Conservation (phyloP, 768 basidiomycete genomes). For the Russula sp. region DNA sequence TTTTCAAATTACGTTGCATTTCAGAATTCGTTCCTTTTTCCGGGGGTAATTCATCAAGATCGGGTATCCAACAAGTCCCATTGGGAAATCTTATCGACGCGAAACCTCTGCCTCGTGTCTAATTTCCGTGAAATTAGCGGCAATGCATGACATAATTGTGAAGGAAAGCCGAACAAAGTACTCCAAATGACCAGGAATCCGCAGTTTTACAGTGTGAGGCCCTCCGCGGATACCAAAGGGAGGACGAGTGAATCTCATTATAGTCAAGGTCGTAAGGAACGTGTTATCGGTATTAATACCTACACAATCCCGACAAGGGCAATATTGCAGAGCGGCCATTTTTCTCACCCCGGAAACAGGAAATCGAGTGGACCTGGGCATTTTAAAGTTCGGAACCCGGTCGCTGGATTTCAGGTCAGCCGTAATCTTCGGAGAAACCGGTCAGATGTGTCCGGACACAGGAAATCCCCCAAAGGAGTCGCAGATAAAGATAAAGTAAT, state of each 20-base stretch:
- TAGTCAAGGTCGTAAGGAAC: constrained; percentile 7
- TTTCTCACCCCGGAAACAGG: constrained; percentile 8
- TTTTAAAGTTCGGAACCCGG: constrained; percentile 23
- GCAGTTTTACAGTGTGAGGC: neutral
- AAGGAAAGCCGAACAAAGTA: constrained; percentile 2
- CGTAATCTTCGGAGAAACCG: constrained; percentile 21
- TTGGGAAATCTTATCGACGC: constrained; percentile 9
- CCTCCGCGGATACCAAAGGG: neutral
- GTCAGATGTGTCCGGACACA: constrained; percentile 22
- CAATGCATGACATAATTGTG: neutral
- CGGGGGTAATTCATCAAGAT: constrained; percentile 23
- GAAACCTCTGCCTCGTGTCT: constrained; percentile 20
- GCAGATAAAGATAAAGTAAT: constrained; percentile 9
- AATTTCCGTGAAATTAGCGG: constrained; percentile 1
- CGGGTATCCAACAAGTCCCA: constrained; percentile 1
- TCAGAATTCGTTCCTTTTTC: neutral
- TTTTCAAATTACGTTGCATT: constrained; percentile 11
- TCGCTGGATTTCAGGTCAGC: constrained; percentile 12
- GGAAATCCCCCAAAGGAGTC: constrained; percentile 7
- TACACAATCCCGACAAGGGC: neutral
- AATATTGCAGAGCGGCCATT: neutral
- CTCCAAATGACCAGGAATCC: constrained; percentile 1
- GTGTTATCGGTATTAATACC: neutral
- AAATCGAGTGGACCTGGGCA: neutral
- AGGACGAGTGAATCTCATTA: neutral